Evolutionary conservation across 2,329 filamentous ascomycete species (phyloP).

Genomic region (Penicillium sp.): DNA sequence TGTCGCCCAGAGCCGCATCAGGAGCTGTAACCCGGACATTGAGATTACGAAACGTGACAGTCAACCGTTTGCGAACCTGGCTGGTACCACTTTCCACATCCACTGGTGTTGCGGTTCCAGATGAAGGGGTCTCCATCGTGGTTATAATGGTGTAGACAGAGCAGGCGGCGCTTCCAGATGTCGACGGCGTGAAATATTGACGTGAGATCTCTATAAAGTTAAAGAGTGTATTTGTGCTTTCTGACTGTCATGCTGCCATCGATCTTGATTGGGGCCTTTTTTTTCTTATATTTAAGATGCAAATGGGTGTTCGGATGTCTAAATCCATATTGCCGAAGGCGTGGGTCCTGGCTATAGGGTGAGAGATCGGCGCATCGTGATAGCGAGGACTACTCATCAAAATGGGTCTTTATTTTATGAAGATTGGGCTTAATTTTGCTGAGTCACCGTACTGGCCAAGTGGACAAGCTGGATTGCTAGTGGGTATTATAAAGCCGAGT

Average conservation of each 20-base stretch:
- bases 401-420: too few species aligned
- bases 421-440: background rate
- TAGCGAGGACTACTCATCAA: background rate
- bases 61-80: slow-evolving; percentile 35
- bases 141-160: background rate
- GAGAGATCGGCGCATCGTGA: background rate
- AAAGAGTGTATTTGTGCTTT: background rate
- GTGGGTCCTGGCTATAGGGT: slow-evolving; percentile 3
- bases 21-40: slow-evolving; percentile 41
- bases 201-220: background rate
- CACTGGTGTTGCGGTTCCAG: slow-evolving; percentile 26
- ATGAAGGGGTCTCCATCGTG: slow-evolving; percentile 35
- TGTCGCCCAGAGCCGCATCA: slow-evolving; percentile 41
- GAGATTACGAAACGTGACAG: slow-evolving; percentile 41
- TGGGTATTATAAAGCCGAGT: background rate
- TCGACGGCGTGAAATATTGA: background rate
- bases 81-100: slow-evolving; percentile 30
- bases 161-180: background rate
- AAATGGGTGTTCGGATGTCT: slow-evolving; percentile 7
- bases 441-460: background rate
- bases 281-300: slow-evolving; percentile 16
- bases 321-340: slow-evolving; percentile 25
- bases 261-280: background rate
- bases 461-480: background rate
- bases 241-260: background rate